Conservation (phyloP, 768 basidiomycete species). For the Lactifluus subvellereus region DNA sequence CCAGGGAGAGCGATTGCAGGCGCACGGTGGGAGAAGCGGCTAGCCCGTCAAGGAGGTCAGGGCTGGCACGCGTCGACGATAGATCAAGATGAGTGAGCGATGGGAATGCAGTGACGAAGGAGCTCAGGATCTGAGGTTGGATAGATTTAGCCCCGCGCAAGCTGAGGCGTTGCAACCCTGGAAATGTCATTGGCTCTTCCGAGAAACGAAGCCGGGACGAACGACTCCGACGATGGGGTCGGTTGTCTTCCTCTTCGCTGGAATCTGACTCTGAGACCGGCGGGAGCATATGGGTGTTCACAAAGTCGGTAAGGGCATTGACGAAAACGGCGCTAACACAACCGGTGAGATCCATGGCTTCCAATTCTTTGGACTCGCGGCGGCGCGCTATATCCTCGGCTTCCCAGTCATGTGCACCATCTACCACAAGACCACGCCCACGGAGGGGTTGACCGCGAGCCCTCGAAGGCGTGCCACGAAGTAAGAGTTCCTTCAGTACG, state of each 20-base stretch:
- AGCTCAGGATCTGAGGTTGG: slow-evolving; percentile 56
- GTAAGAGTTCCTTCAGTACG: slow-evolving; percentile 85
- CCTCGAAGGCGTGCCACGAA: slow-evolving; percentile 72
- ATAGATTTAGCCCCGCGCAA: slow-evolving; percentile 79
- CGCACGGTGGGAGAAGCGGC: slow-evolving; percentile 57
- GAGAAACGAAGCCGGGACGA: slow-evolving; percentile 33
- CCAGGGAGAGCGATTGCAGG: slow-evolving; percentile 75
- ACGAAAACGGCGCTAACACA: slow-evolving; percentile 91
- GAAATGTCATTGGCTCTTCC: slow-evolving; percentile 56
- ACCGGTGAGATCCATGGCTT: slow-evolving; percentile 90
- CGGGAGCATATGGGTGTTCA: slow-evolving; percentile 54
- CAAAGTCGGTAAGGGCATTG: slow-evolving; percentile 79
- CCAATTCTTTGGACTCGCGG: slow-evolving; percentile 49
- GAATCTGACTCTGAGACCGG: slow-evolving; percentile 40
- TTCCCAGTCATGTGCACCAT: slow-evolving; percentile 53
- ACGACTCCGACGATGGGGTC: slow-evolving; percentile 27
- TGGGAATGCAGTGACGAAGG: slow-evolving; percentile 78
- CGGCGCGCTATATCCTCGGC: slow-evolving; percentile 74
- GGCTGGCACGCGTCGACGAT: slow-evolving; percentile 77
- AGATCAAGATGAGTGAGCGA: slow-evolving; percentile 49
- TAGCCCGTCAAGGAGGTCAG: slow-evolving; percentile 67
- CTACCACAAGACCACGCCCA: slow-evolving; percentile 46
- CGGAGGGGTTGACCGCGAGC: slow-evolving; percentile 64
- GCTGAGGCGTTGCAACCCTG: slow-evolving; percentile 70
- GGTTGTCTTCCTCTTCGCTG: slow-evolving; percentile 35